Percentiles rank a stretch among this genome's conserved stretches.
phyloP scores from a whole-genome alignment of 2,329 filamentous ascomycete species.

The Phaeoacremonium minimum region DNA sequence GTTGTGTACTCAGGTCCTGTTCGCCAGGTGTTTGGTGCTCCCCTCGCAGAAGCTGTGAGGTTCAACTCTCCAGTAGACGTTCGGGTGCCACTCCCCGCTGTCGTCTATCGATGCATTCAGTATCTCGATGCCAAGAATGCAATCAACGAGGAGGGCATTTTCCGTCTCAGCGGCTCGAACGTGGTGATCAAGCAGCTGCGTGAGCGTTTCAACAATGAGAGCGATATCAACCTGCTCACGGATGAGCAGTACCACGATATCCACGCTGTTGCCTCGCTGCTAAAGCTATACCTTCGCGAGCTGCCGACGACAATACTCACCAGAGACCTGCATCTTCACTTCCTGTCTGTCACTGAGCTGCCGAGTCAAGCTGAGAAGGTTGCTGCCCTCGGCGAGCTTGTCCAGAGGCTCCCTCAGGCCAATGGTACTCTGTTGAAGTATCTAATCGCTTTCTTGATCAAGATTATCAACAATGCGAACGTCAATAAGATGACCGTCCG shows the following conservation, averaged over 20 bases:
- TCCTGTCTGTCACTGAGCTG: conserved; percentile 79
- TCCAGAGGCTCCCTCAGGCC: conserved; percentile 72
- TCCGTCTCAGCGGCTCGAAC: conserved; percentile 95
- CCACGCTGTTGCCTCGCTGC: conserved; percentile 86
- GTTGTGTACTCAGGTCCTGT: conserved; percentile 46
- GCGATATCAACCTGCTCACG: conserved; percentile 80
- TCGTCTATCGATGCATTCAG: conserved; percentile 93
- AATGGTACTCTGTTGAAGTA: conserved; percentile 82
- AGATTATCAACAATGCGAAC: conserved; percentile 85
- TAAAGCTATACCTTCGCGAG: conserved; percentile 92
- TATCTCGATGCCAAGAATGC: conserved; percentile 84
- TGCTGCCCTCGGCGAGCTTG: conserved; percentile 68
- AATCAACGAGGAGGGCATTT: conserved; percentile 86
- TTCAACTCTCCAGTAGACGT: conserved; percentile 71
- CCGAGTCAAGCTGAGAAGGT: conserved; percentile 73
- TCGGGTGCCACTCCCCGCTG: conserved; percentile 75
- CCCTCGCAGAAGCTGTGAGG: conserved; percentile 80
- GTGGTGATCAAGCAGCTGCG: conserved; percentile 86
- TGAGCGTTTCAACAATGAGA: conserved; percentile 89
- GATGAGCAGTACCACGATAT: conserved; percentile 91
- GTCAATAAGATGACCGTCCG: conserved; percentile 98
- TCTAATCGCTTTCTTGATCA: conserved; percentile 82
- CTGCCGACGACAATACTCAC: conserved; percentile 89
- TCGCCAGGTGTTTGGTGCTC: conserved; percentile 77
- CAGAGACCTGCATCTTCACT: conserved; percentile 83